Evolutionary conservation across 345 rosid genomes (phyloP), one percentile per base, ranked within the genome.

Genomic region (Corymbia maculata): DNA sequence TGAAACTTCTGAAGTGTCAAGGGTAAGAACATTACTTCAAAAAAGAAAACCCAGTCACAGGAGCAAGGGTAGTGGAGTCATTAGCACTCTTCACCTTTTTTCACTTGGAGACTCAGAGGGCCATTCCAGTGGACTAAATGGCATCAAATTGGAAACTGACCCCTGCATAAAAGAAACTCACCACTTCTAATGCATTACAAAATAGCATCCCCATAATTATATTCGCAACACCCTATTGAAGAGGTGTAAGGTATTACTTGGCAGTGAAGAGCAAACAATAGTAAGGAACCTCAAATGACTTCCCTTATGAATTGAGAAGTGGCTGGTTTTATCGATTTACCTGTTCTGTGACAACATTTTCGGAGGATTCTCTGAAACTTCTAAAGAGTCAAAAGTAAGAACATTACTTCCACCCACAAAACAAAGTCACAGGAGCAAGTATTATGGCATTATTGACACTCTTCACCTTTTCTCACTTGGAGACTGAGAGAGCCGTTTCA

Each of bases 391-490:
- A 42, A 51, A 42, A 80, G 55, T 50, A 87, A 87, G 86, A 85
- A 85, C 82, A 59, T 59, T 59, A 59, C 68, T 59, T 86, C 45
- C 6, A 57, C 9, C n/a, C 22, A 30, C 84, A 68, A 50, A 50
- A 7, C 79, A 61, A n/a, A 70, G 64, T 16, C 68, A 59, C 30
- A 12, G 64, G n/a, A 57, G 28, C 68, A 59, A 59, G 30, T 28
- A 57, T 5, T 26, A 59, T 5, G 7, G 68, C 26, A 6, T 59
- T 59, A 85, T 11, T 59, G 4, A 19, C n/a, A 85, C 9, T 47
- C 47, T 51, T 52, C 68, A 97, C 99, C 99, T 94, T 94, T 86
- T 94, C 92, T 93, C 94, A 70, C 85, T 93, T 51, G 96, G 97
- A 88, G 94, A 93, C 88, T 85, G 90, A 68, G 96, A 95, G 85